Conservation (phyloP, 371 early-diverging fungal species). For the Mortierella sp. region DNA sequence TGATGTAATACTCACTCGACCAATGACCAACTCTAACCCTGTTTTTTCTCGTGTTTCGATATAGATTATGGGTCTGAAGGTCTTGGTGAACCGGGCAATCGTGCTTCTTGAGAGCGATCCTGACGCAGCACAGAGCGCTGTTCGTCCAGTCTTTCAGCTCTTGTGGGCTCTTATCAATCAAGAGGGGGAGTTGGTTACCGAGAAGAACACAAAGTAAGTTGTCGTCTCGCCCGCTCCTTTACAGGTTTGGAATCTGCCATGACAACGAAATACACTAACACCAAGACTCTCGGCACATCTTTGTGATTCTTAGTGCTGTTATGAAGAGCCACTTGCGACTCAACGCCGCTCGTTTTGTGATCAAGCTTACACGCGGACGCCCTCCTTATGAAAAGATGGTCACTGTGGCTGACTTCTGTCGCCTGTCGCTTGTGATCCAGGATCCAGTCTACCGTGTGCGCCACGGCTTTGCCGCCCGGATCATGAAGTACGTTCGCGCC, state of each 20-base stretch:
- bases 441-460: conserved; percentile 91
- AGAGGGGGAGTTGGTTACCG: conserved; percentile 68
- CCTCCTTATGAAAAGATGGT: conserved; percentile 68
- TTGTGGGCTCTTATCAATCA: conserved; percentile 69
- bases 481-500: conserved; percentile 78
- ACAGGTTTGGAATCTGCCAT: neutral
- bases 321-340: conserved; percentile 75
- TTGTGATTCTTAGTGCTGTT: conserved; percentile 22
- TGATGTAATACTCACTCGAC: no score
- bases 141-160: conserved; percentile 69
- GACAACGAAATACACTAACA: neutral
- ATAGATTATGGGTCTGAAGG: conserved; percentile 64
- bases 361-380: conserved; percentile 74
- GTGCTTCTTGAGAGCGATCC: conserved; percentile 58
- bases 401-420: conserved; percentile 67
- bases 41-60: neutral
- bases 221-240: neutral
- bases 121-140: conserved; percentile 54
- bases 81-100: conserved; percentile 69
- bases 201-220: conserved; percentile 57
- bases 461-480: conserved; percentile 75
- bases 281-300: no score
- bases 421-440: conserved; percentile 74
- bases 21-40: neutral
- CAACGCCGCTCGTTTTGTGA: conserved; percentile 73